Conservation (phyloP, 2,329 filamentous ascomycete genomes). For the Penicillium sp. region DNA sequence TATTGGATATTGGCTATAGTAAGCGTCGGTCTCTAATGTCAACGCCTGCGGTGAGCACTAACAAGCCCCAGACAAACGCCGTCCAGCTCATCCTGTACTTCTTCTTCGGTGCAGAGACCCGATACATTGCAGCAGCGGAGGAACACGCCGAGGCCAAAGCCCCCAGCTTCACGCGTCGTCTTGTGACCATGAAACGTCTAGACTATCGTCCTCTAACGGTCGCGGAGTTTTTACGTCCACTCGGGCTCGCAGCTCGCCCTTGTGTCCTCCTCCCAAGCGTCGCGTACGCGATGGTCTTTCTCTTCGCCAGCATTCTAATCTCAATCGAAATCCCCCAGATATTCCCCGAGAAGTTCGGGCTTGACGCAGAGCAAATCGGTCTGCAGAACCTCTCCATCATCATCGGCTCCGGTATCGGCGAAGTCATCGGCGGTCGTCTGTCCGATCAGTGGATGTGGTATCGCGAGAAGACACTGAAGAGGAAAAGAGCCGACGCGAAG, state of each 20-base stretch:
- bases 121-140: constrained; percentile 43
- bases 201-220: constrained; percentile 48
- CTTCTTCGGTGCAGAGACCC: constrained; percentile 61
- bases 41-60: too few species aligned
- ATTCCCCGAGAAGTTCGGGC: constrained; percentile 59
- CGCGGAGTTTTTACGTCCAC: constrained; percentile 58
- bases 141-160: too few species aligned
- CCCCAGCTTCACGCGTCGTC: too few species aligned
- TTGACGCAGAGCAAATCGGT: constrained; percentile 63
- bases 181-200: too few species aligned
- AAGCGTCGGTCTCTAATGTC: too few species aligned
- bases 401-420: constrained; percentile 62
- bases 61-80: constrained; percentile 45
- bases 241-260: constrained; percentile 51
- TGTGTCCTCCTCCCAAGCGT: constrained; percentile 58
- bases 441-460: constrained; percentile 63
- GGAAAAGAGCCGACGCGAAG: constrained; percentile 28
- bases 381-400: constrained; percentile 64
- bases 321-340: constrained; percentile 66
- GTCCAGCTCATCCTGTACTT: constrained; percentile 63
- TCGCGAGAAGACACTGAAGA: constrained; percentile 30
- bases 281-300: constrained; percentile 63
- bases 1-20: constrained; percentile 64
- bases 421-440: constrained; percentile 63
- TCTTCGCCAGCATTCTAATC: constrained; percentile 59